Conservation (phyloP, 352 stramenopile genomes). For the Pythium rhizo-oryzae region DNA sequence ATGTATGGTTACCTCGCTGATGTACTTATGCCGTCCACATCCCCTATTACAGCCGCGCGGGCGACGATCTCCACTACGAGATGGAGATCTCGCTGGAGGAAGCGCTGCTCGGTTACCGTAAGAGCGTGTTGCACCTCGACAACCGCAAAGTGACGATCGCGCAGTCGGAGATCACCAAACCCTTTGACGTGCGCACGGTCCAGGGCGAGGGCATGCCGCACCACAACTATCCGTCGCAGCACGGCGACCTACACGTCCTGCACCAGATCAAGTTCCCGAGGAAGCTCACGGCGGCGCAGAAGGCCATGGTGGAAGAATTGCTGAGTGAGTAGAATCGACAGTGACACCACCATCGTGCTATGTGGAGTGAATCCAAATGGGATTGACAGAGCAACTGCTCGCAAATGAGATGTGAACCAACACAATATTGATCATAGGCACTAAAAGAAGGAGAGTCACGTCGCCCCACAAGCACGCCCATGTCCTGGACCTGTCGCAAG, state of each 20-base stretch:
- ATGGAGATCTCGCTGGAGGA: constrained; percentile 96
- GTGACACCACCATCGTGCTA: neutral
- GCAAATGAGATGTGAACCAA: neutral
- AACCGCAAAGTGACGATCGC: constrained; percentile 90
- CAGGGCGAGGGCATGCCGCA: constrained; percentile 96
- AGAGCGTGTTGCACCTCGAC: constrained; percentile 94
- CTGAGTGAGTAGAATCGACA: neutral
- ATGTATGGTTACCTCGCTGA: neutral
- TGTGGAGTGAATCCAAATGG: neutral
- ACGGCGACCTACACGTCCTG: constrained; percentile 94
- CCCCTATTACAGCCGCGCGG: constrained; percentile 71
- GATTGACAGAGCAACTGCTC: neutral
- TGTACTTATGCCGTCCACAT: neutral
- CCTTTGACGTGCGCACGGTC: constrained; percentile 92
- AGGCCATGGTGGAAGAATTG: constrained; percentile 62
- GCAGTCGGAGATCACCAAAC: constrained; percentile 89
- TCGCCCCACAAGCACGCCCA: neutral
- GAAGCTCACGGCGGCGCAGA: constrained; percentile 88
- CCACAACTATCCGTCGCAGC: constrained; percentile 87
- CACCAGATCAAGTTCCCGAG: constrained; percentile 96
- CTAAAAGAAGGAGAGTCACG: neutral
- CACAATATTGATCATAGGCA: constrained; percentile 2
- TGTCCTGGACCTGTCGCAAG: neutral
- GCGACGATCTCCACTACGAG: constrained; percentile 95
- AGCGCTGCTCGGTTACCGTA: constrained; percentile 94